These are phyloP conservation scores for Plasmodium gaboni DNA, from an alignment of 169 alveolate genomes.

Conservation along the genomic window DNA sequence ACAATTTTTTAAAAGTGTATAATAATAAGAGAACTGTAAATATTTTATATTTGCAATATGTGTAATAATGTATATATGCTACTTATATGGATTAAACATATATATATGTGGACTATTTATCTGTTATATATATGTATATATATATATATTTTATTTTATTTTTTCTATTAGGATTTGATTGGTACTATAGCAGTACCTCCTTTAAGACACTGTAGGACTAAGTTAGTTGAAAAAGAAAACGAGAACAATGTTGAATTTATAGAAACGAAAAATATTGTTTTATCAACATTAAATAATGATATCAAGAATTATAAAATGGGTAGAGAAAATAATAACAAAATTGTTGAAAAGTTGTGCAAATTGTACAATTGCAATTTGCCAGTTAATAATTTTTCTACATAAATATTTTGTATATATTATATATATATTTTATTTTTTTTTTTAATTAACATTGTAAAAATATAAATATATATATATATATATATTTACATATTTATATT, in stretches of 20 bases:
- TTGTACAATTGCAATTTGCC: slow-evolving; percentile 75
- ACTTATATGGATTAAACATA: background rate
- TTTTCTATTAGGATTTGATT: slow-evolving; percentile 50
- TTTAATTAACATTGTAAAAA: background rate
- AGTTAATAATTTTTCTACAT: slow-evolving; percentile 27
- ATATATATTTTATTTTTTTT: background rate
- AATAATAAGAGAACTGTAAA: no score
- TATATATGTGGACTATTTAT: background rate
- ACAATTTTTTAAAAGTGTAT: no score
- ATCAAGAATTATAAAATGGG: slow-evolving; percentile 13
- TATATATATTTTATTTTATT: background rate
- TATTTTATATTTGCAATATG: no score
- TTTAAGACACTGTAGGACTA: slow-evolving; percentile 63
- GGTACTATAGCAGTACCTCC: slow-evolving; percentile 77
- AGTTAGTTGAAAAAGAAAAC: slow-evolving; percentile 51
- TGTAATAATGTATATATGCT: no score
- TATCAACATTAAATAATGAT: slow-evolving; percentile 38
- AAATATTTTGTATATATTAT: background rate
- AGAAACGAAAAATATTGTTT: slow-evolving; percentile 32
- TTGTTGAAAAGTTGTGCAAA: slow-evolving; percentile 61
- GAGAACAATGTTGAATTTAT: slow-evolving; percentile 51
- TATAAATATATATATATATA: no score
- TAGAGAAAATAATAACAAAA: slow-evolving; percentile 1
- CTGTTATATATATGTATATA: background rate
- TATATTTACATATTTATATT: no score